Evolutionary conservation across 2,329 filamentous ascomycete species (phyloP).

Genomic region (Colletotrichum tropicale): DNA sequence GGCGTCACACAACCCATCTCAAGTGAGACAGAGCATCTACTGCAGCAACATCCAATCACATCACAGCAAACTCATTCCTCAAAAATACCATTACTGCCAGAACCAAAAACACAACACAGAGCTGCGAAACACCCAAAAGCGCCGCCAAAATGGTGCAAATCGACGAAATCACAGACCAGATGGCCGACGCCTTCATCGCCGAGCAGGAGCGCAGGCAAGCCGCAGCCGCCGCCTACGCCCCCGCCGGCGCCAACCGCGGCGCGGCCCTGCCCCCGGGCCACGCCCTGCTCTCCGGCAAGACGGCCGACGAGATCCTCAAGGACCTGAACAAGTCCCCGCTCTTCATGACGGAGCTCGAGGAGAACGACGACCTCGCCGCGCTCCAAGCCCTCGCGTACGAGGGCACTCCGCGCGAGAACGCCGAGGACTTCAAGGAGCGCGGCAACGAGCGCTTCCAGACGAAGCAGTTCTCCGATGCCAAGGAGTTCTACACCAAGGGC

Average conservation of each 20-base stretch:
- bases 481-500: conserved; percentile 92
- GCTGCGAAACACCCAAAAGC: neutral
- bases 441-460: conserved; percentile 87
- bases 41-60: neutral
- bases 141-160: conserved; percentile 28
- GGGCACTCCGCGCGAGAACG: conserved; percentile 84
- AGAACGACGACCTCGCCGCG: conserved; percentile 84
- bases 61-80: neutral
- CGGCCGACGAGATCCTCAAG: conserved; percentile 59
- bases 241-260: conserved; percentile 32
- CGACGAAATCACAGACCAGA: conserved; percentile 46
- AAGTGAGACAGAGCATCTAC: neutral
- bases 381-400: conserved; percentile 92
- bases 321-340: conserved; percentile 72
- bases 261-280: conserved; percentile 51
- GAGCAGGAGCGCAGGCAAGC: neutral
- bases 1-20: neutral
- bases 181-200: conserved; percentile 37
- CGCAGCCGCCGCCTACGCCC: neutral
- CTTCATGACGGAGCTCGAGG: conserved; percentile 94
- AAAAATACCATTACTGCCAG: neutral
- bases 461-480: conserved; percentile 79
- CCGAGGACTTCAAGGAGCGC: conserved; percentile 83
- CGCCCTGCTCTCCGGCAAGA: conserved; percentile 41
- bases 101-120: neutral